Percentiles rank a stretch among this genome's conserved stretches.
Conservation (phyloP, 2,329 filamentous ascomycete species). For the Aphanoascus verrucosus region DNA sequence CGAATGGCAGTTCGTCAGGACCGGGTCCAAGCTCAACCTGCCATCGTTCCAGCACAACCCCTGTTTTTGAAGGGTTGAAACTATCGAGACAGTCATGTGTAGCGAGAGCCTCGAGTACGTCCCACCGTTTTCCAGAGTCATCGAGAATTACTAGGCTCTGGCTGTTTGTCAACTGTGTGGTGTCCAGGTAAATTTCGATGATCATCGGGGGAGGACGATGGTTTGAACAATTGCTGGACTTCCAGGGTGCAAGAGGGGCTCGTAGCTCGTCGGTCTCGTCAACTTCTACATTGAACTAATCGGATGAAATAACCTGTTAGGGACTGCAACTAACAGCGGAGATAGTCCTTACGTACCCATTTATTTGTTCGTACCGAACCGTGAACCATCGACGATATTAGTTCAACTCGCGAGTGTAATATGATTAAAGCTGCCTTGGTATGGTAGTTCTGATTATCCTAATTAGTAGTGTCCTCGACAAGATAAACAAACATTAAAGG, state of each 20-base stretch:
- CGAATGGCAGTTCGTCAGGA: conserved; percentile 41
- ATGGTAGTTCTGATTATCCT: conserved; percentile 64
- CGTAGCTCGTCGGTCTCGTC: conserved; percentile 83
- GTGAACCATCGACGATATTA: conserved; percentile 49
- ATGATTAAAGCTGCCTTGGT: conserved; percentile 78
- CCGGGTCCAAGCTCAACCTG: conserved; percentile 64
- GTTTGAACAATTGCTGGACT: conserved; percentile 62
- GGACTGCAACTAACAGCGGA: background rate
- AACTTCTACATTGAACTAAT: conserved; percentile 85
- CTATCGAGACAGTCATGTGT: conserved; percentile 23
- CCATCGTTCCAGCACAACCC: conserved; percentile 84
- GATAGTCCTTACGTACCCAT: conserved; percentile 54
- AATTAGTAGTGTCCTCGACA: background rate
- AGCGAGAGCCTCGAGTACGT: conserved; percentile 74
- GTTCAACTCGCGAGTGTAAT: conserved; percentile 65
- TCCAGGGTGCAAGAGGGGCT: conserved; percentile 74
- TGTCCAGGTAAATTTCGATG: conserved; percentile 83
- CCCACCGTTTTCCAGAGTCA: conserved; percentile 82
- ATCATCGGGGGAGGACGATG: conserved; percentile 71
- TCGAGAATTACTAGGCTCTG: conserved; percentile 83
- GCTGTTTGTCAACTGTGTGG: conserved; percentile 64
- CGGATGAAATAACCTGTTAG: background rate
- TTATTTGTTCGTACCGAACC: conserved; percentile 61
- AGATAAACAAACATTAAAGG: background rate
- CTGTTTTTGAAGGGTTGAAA: conserved; percentile 35